Base-by-base conservation (phyloP, 2,329 filamentous ascomycete species). In the Phialocephala subalpina region DNA sequence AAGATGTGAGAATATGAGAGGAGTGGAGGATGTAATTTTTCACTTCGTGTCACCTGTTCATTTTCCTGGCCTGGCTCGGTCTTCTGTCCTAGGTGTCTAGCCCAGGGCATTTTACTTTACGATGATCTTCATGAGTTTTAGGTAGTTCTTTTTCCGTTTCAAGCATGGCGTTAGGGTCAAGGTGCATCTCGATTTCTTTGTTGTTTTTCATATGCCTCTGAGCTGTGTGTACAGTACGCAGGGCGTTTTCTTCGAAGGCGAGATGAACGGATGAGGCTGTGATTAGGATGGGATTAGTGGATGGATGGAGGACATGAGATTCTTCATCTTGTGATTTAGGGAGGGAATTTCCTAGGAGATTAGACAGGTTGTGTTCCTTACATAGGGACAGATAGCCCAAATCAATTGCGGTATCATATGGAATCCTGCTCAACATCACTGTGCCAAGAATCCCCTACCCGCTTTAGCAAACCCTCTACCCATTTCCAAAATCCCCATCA, bases 71-170 rank as follows among this genome's bases (percentile, higher is more conserved):
- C 57, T n/a, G 27, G 57, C 12, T 18, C n/a, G 3, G 36, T 27
- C 36, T 18, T 59, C 35, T 38, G 16, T 5, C 7, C 55, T 12
- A 20, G 16, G 29, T 25, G 2, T 14, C 40, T 49, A 33, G 55
- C 35, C 42, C 9, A 8, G 25, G 18, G 12, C 27, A 35, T 25
- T 36, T 60, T 49, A 29, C 25, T 33, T 60, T 2, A 36, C 29
- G 42, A 59, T 59, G 57, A 59, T 49, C 47, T 60, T 36, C 11
- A 60, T 60, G 58, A 60, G 25, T 22, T 60, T 16, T 60, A 38
- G 40, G 29, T 59, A 40, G 38, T 16, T 58, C 16, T 33, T 58
- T 27, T 33, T 33, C 29, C 25, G 38, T 60, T 60, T 60, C n/a
- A 45, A 60, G 58, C 58, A 60, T 49, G 58, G 58, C 58, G 58